Evolutionary conservation across 2,329 filamentous ascomycete species (phyloP), one percentile per base, ranked within the genome.

Genomic region (Truncatella angustata): DNA sequence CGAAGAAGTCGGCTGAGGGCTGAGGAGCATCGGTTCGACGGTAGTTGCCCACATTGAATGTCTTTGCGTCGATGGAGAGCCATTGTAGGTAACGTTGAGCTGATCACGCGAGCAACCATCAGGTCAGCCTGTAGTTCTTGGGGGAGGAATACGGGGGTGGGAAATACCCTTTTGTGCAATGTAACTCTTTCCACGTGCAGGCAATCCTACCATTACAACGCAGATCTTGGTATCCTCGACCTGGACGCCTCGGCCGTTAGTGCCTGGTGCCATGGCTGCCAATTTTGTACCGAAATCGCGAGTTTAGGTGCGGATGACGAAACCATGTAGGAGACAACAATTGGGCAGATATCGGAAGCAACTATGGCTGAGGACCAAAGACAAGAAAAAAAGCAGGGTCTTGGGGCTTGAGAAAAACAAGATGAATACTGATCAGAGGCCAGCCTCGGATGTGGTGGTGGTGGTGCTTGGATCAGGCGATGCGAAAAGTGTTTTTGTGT

Each of bases 1-100:
- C 93, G 75, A 99, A 99, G 77, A 99, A 99, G 64, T 92, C 90
- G 60, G 94, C 94, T 3, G 86, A 86, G 14, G 94, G 94, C 61
- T 95, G 92, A 16, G 94, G 91, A 5, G 91, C 95, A 60, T 89
- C 88, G 63, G 87, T 85, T 60, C 94, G 91, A 60, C 94, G 90
- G 70, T 99, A 99, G 66, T 87, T 92, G 68, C 94, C 94, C 59
- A 99, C 94, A 61, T 99, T 99, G 84, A 99, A 99, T 58, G 91
- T 93, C 70, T 91, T 87, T 54, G 94, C 89, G 35, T 90, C 87
- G 66, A 99, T 92, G 23, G 92, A 96, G 54, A 97, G 87, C 94
- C 94, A 99, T 70, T 90, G 89, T 32, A 99, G 85, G 73, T 99
- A 99, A 55, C 94, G 87, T 70, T 94, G 88, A 55, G 91, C 91